These are phyloP conservation scores for Fusarium sp. DNA, from an alignment of 2,329 filamentous ascomycete genomes.

Conservation along the genomic window DNA sequence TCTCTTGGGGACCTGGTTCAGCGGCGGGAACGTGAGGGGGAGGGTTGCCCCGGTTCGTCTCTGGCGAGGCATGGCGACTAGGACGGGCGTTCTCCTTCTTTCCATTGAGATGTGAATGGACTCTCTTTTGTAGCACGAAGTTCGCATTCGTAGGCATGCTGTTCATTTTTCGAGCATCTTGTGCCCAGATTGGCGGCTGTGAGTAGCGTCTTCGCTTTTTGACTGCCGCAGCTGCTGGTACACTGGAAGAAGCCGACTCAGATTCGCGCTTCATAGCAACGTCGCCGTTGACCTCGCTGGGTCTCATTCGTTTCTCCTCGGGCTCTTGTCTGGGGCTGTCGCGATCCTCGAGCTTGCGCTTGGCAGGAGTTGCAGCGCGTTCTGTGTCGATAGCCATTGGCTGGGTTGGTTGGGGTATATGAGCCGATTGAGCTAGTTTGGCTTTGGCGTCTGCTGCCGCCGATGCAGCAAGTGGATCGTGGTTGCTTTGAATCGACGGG, in stretches of 20 bases:
- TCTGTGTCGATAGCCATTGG: conserved; percentile 45
- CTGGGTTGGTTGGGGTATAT: conserved; percentile 41
- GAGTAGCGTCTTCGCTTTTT: conserved; percentile 53
- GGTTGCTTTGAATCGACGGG: conserved; percentile 59
- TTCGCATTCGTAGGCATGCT: conserved; percentile 49
- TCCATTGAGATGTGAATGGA: conserved; percentile 49
- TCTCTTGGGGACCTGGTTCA: conserved; percentile 46
- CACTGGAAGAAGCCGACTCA: conserved; percentile 41
- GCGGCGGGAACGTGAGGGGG: conserved; percentile 28
- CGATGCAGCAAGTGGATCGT: conserved; percentile 44
- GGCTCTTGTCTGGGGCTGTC: conserved; percentile 60
- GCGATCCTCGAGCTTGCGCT: conserved; percentile 53
- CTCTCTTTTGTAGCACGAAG: conserved; percentile 42
- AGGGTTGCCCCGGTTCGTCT: conserved; percentile 37
- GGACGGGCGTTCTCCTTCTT: conserved; percentile 51
- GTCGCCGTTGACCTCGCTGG: conserved; percentile 59
- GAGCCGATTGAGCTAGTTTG: conserved; percentile 23
- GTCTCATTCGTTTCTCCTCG: conserved; percentile 58
- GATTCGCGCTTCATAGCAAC: conserved; percentile 37
- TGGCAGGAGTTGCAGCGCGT: conserved; percentile 50
- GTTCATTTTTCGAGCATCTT: conserved; percentile 48
- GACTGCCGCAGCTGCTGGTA: conserved; percentile 47
- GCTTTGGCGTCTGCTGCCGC: conserved; percentile 45
- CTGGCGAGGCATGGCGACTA: conserved; percentile 52
- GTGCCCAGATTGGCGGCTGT: conserved; percentile 60